Evolutionary conservation across 148 eudicot genomes (phyloP).

Genomic region (Linanthus parryae): DNA sequence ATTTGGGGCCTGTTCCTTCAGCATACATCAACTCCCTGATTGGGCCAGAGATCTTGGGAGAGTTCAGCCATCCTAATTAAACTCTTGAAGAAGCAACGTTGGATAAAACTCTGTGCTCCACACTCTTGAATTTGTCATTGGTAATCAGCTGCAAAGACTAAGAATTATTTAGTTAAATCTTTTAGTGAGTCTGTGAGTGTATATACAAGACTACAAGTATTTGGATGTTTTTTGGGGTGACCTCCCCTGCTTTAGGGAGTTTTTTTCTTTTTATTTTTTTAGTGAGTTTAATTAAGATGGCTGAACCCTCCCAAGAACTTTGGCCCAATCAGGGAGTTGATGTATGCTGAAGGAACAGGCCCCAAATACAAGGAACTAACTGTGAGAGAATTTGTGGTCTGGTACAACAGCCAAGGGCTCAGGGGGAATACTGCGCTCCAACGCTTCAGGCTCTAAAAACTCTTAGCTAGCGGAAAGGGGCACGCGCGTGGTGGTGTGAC

Average conservation of each 20-base stretch:
- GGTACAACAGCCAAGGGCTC: too few species aligned
- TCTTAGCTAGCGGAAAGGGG: too few species aligned
- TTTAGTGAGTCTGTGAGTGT: too few species aligned
- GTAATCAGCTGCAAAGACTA: conserved; percentile 30
- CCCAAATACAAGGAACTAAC: conserved; percentile 31
- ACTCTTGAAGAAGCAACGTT: conserved; percentile 39
- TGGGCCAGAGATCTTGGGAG: conserved; percentile 34
- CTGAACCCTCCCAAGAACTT: conserved; percentile 18
- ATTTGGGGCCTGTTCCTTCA: conserved; percentile 36
- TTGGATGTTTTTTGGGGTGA: too few species aligned
- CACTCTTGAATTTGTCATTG: conserved; percentile 55
- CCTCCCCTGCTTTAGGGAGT: too few species aligned
- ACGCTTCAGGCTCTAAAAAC: too few species aligned
- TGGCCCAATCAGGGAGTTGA: conserved; percentile 56
- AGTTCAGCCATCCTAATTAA: conserved; percentile 35
- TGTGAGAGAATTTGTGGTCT: too few species aligned
- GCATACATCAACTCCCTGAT: conserved; percentile 56
- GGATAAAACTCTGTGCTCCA: conserved; percentile 44
- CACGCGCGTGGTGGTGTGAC: too few species aligned
- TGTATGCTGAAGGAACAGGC: conserved; percentile 43
- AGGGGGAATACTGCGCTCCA: too few species aligned
- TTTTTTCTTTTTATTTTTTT: conserved; percentile 26
- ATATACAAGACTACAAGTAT: too few species aligned
- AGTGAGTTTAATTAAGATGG: conserved; percentile 49
- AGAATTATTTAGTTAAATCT: too few species aligned